Evolutionary conservation across 2,329 filamentous ascomycete species (phyloP), one percentile per base, ranked within the genome.

Genomic region (Beauveria sp.): DNA sequence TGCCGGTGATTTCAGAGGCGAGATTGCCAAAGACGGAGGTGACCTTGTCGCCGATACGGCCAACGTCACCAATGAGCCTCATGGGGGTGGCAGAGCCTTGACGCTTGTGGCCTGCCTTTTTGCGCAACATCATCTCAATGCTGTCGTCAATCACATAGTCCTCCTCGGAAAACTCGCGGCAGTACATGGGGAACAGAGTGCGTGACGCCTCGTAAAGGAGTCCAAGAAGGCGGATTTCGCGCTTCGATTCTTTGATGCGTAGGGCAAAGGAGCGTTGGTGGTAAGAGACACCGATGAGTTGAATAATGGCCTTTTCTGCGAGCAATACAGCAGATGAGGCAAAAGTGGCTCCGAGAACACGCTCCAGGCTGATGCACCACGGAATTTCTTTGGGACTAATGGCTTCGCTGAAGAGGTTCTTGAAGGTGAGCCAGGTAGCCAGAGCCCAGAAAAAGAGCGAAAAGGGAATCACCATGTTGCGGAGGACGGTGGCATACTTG

Each of bases 21-120:
- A 97, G 85, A 68, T 96, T 94, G 26, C 94, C 94, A 72, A 97
- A 96, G 0, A 88, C 90, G 2, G 91, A 92, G 0, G 92, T 96
- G 64, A 97, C 86, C 76, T 96, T 96, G 79, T 96, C 93, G 68
- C 93, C 93, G 59, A 96, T 80, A 24, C 92, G 86, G 46, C 90
- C 89, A 55, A 91, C 87, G 60, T 88, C 86, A 61, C 86, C 83
- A 55, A 97, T 86, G 18, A 97, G 75, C 64, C 84, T 86, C 81
- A 96, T 86, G 0, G 93, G 93, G 2, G 89, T 90, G 6, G 82
- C 84, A 8, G 86, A 85, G 50, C 88, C 89, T 3, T 75, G 75
- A 47, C 74, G 77, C 65, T 72, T 77, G 65, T 76, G 75, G 52
- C 71, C 74, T 60, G 76, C 80, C 67, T 83, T 84, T 63, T 80